Evolutionary conservation across 768 basidiomycete genomes (phyloP), one percentile per base, ranked within the genome.

Genomic region (Dioszegia crocea): DNA sequence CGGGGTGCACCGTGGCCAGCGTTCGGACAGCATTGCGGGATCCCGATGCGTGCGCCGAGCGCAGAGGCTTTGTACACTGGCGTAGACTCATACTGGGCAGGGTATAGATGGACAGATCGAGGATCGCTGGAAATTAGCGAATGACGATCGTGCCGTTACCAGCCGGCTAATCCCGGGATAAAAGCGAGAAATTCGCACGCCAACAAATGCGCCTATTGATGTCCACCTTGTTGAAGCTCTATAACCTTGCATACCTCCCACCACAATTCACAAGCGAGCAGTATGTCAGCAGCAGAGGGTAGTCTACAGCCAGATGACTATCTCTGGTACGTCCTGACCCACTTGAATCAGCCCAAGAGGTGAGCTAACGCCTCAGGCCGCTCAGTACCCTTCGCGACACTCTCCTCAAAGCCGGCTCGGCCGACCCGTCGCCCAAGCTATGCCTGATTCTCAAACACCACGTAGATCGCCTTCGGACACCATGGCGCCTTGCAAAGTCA

Each of bases 401-500:
- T 41, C 62, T 73, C n/a, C 58, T 56, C 12, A 44, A 54, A 17
- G 59, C 70, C 6, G 39, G 51, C 23, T 17, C 51, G 6, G 36
- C 51, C 41, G 64, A 27, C 29, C 57, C 68, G n/a, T 62, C 64
- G 17, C 54, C 60, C 24, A 66, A 64, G 27, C 61, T 73, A 8
- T 53, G 24, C 26, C 19, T 39, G 12, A 57, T 70, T 1, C 30
- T 73, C 8, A 27, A 41, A 24, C 61, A 52, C 36, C 71, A 73
- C 48, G 52, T 64, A 5, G 27, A 39, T 9, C 56, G 53, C 4
- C 61, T 73, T 0, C 38, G 56, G 17, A 31, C 53, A n/a, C 69
- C 68, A 19, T 68, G 66, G 64, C 24, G 81, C 2, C 85, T 87
- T 1, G 91, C 88, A 70, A 85, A 86, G 41, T 81, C 80, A 14